Base-by-base conservation (phyloP, 306 rosid genomes). In the Cucumis cinereus region DNA sequence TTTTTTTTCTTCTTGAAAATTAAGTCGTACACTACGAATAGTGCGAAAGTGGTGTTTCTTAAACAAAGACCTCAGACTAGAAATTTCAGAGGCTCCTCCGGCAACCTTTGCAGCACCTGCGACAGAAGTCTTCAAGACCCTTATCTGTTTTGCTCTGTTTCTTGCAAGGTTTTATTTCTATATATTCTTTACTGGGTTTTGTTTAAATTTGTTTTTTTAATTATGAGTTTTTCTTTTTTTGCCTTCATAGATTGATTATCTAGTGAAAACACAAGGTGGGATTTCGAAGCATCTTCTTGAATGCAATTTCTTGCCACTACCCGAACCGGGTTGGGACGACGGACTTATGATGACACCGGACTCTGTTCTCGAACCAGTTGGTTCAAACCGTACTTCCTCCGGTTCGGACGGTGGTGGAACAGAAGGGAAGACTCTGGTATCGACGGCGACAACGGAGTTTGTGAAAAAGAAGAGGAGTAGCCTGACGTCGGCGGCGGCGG, bases 1-100 rank as follows among this genome's bases (percentile, higher is more conserved):
- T 17, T 36, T 23, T n/a, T 3, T 8, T 8, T 68, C n/a, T 3
- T 20, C 55, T 52, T 55, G 56, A 77, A 7, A 47, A 4, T 79
- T 50, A 1, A 95, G 99, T 86, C 95, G 15, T 95, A 95, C 86
- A 92, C 88, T 14, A 90, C 96, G 14, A 95, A 95, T 82, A 87
- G 92, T 78, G 92, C 98, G 45, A 92, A 95, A 83, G 99, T 95
- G 79, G 93, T 94, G 57, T 94, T 92, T 82, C 74, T 94, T 55
- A 89, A 94, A 81, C 90, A 88, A 78, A 88, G 99, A 84, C 85
- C 92, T 23, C 90, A 79, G 73, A 77, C 93, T 30, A 84, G 86
- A 85, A 87, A 69, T 82, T 83, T 85, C 75, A 87, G 89, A 88
- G 89, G 91, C 89, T 80, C 91, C 88, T 82, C 91, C 83, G 87